These are phyloP conservation scores for Penicillium thymicola DNA, from an alignment of 2,329 filamentous ascomycete genomes.

Conservation along the genomic window DNA sequence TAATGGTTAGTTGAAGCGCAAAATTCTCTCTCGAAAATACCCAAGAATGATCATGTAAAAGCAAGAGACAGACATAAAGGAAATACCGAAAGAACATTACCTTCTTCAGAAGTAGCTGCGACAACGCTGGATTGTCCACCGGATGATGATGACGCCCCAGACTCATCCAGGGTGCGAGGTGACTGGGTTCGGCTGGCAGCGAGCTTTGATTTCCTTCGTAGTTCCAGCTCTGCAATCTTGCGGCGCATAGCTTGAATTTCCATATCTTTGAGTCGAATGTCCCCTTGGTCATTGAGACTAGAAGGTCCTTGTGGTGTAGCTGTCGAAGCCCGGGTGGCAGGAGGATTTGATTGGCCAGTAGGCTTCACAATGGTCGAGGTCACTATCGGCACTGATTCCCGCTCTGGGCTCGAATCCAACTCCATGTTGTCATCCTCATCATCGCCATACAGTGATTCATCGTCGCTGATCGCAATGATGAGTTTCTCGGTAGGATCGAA, in stretches of 20 bases:
- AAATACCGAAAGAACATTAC: constrained; percentile 1
- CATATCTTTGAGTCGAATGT: constrained; percentile 48
- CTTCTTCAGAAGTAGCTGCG: constrained; percentile 2
- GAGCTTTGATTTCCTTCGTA: constrained; percentile 43
- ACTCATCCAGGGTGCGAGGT: constrained; percentile 27
- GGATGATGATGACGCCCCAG: constrained; percentile 21
- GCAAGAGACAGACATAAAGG: background rate
- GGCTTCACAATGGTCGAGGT: constrained; percentile 46
- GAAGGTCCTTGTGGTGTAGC: constrained; percentile 38
- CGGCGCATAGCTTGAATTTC: constrained; percentile 48
- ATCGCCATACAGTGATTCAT: constrained; percentile 48
- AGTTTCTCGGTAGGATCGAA: constrained; percentile 56
- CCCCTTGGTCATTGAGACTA: constrained; percentile 39
- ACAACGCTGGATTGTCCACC: constrained; percentile 9
- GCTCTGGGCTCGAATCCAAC: constrained; percentile 31
- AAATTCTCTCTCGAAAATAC: background rate
- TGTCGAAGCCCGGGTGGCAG: constrained; percentile 37
- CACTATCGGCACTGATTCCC: constrained; percentile 22
- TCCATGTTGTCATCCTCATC: constrained; percentile 32
- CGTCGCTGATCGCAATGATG: constrained; percentile 82
- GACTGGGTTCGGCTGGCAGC: constrained; percentile 38
- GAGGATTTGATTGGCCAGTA: constrained; percentile 40
- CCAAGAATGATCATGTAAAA: background rate
- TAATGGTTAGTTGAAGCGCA: constrained; percentile 33
- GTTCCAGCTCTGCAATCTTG: constrained; percentile 50